These are phyloP conservation scores for Lipomyces spencermartinsiae DNA, from an alignment of 805 yeast species.

Conservation along the genomic window DNA sequence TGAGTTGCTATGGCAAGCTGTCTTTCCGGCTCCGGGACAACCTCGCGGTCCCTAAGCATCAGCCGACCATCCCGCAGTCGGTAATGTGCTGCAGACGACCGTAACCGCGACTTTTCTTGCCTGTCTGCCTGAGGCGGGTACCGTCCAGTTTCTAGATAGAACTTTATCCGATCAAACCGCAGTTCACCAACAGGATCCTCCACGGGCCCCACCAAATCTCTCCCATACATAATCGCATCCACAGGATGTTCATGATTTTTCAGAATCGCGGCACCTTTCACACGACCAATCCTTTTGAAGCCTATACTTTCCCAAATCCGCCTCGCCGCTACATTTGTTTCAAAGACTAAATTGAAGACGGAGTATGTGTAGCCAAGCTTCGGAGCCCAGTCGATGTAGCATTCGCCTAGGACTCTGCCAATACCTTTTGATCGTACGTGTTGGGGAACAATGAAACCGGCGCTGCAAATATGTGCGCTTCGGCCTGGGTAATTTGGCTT, in stretches of 20 bases:
- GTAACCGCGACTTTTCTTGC: constrained; percentile 83
- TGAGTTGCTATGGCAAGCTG: constrained; percentile 78
- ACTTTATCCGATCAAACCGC: constrained; percentile 77
- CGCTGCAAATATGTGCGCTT: constrained; percentile 91
- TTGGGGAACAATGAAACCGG: constrained; percentile 85
- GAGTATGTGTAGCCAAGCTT: constrained; percentile 84
- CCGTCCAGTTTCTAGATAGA: constrained; percentile 79
- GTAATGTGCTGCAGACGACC: constrained; percentile 81
- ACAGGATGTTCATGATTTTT: constrained; percentile 85
- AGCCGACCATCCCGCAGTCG: constrained; percentile 68
- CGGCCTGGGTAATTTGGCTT: constrained; percentile 93
- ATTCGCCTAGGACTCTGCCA: constrained; percentile 82
- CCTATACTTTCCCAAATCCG: constrained; percentile 76
- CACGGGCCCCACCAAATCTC: constrained; percentile 66
- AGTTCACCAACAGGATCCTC: constrained; percentile 58
- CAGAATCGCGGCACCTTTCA: constrained; percentile 86
- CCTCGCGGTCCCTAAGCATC: constrained; percentile 79
- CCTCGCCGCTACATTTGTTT: constrained; percentile 83
- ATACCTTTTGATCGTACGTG: constrained; percentile 92
- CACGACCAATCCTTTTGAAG: constrained; percentile 78
- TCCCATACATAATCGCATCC: constrained; percentile 84
- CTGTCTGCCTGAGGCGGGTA: constrained; percentile 86
- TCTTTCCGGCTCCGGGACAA: constrained; percentile 73
- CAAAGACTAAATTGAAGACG: constrained; percentile 84
- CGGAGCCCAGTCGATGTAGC: constrained; percentile 90